A percentile compares a stretch with the other conserved stretches of the same genome.
These are phyloP conservation scores for Halenospora varia DNA, from an alignment of 495 filamentous ascomycete genomes.

Conservation along the genomic window DNA sequence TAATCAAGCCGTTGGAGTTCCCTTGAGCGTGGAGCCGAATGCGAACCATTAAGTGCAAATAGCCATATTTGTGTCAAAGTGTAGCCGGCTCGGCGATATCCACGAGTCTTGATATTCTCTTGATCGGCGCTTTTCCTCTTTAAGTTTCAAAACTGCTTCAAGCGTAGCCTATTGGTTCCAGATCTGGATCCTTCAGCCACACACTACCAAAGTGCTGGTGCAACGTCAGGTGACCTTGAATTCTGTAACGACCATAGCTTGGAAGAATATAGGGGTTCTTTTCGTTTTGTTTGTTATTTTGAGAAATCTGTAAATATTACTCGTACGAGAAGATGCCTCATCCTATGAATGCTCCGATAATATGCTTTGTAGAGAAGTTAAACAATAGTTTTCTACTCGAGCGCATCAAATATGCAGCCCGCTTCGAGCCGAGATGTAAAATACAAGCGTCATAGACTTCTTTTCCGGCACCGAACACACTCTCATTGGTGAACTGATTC, in stretches of 20 bases:
- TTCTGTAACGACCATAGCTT: no score
- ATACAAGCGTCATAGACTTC: neutral
- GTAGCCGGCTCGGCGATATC: neutral
- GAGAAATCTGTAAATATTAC: no score
- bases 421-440: neutral
- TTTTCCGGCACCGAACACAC: neutral
- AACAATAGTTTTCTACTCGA: no score
- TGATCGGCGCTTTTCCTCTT: neutral
- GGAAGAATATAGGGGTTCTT: no score
- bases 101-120: neutral
- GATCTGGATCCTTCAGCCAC: no score
- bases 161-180: no score
- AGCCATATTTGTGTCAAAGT: neutral
- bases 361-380: no score
- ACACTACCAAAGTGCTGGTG: neutral
- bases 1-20: conserved; percentile 1
- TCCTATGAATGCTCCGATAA: neutral
- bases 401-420: no score
- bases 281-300: no score
- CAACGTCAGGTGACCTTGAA: neutral
- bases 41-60: neutral
- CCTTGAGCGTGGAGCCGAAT: neutral
- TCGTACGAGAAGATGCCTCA: neutral
- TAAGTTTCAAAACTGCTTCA: neutral
- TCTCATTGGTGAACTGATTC: neutral